phyloP scores from a whole-genome alignment of 176 grass and related monocot genomes.

The Pontederia crassipes region DNA sequence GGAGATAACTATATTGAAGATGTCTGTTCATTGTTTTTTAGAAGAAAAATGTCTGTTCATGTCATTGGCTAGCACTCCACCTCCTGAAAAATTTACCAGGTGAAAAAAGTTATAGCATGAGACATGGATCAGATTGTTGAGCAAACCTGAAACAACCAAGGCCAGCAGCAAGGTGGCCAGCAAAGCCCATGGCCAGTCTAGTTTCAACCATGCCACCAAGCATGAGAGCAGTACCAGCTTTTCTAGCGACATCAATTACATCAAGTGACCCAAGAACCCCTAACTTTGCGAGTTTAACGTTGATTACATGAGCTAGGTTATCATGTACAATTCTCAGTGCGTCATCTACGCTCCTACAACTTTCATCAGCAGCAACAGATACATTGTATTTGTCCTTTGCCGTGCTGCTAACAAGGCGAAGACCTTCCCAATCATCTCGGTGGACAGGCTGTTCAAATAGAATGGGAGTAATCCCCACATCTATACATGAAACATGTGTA shows the following conservation, averaged over 20 bases:
- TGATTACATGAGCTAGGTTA: constrained; percentile 82
- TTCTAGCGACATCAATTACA: constrained; percentile 66
- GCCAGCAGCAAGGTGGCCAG: constrained; percentile 88
- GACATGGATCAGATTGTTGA: not conserved
- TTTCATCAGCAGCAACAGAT: constrained; percentile 90
- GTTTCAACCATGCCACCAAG: constrained; percentile 98
- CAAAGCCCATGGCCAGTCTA: constrained; percentile 79
- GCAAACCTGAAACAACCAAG: constrained; percentile 80
- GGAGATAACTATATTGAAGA: not conserved
- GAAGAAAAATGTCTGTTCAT: not conserved
- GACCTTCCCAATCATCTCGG: constrained; percentile 85
- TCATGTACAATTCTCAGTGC: constrained; percentile 72
- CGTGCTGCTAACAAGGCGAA: constrained; percentile 47
- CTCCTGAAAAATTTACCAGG: not conserved
- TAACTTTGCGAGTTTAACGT: constrained; percentile 86
- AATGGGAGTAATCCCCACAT: constrained; percentile 78
- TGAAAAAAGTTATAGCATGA: not conserved
- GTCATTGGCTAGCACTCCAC: too few species aligned
- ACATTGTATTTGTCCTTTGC: constrained; percentile 77
- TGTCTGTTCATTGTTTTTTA: not conserved
- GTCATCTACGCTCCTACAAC: constrained; percentile 61
- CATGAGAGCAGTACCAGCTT: constrained; percentile 55
- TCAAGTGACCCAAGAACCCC: constrained; percentile 72
- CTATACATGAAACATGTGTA: constrained; percentile 25
- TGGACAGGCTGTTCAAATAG: constrained; percentile 97